A percentile compares a stretch with the other conserved stretches of the same genome.
Conservation (phyloP, 306 rosid genomes). For the Aeschynomene evenia region DNA sequence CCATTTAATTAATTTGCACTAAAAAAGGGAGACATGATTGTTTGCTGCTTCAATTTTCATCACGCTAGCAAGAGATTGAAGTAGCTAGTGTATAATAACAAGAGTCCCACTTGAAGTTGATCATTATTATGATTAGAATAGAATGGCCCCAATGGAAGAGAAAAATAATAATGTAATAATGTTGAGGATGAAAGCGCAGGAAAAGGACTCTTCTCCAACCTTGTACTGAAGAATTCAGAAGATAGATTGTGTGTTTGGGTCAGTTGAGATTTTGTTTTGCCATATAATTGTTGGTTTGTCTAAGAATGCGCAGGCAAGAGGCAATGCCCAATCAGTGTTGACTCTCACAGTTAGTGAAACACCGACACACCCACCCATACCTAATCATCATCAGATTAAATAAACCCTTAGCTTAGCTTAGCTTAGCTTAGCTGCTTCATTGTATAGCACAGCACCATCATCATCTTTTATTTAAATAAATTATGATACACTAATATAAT, state of each 20-base stretch:
- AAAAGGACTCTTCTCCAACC: constrained; percentile 46
- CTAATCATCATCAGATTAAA: too few relatives aligned
- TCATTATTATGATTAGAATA: too few relatives aligned
- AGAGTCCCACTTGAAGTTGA: neutral
- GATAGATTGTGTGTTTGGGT: constrained; percentile 17
- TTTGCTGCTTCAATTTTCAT: neutral
- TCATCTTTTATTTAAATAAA: too few relatives aligned
- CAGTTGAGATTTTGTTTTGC: constrained; percentile 33
- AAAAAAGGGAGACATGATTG: neutral
- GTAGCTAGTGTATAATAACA: too few relatives aligned
- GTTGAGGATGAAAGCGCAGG: constrained; percentile 23
- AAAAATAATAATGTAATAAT: too few relatives aligned
- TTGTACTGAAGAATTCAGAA: constrained; percentile 28
- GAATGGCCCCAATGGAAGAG: constrained; percentile 28
- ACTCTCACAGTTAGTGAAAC: constrained; percentile 25
- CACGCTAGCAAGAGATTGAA: neutral
- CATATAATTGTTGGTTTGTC: constrained; percentile 30
- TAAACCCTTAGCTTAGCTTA: too few relatives aligned
- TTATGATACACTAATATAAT: too few relatives aligned
- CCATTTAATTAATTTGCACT: too few relatives aligned
- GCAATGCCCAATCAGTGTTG: neutral
- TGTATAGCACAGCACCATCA: too few relatives aligned
- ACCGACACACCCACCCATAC: constrained; percentile 17
- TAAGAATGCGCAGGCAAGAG: constrained; percentile 8
- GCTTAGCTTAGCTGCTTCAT: too few relatives aligned